Base-by-base conservation (phyloP, 75 land plant genomes). In the Pseudotsuga menziesii region DNA sequence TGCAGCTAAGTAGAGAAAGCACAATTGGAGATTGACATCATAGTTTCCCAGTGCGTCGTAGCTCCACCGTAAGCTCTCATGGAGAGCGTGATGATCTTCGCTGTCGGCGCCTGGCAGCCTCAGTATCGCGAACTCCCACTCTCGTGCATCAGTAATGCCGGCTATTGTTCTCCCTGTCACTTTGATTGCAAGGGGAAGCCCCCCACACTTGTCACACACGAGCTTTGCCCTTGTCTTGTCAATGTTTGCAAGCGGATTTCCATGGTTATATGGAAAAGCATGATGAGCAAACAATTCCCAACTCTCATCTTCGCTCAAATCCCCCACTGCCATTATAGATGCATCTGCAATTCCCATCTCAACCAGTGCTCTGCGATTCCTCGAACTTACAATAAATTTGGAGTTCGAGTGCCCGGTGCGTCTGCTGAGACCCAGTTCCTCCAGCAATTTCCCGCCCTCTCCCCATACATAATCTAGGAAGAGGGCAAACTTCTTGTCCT, bases 391-490 rank as follows among this genome's bases (percentile, higher is more conserved):
- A 26, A 64, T 64, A 13, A 64, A 35, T 64, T 4, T 29, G 32
- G 19, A 29, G 29, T 32, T 16, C n/a, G 17, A 6, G 6, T 27
- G 69, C 14, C 5, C 20, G 32, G 2, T 13, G 41, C 2, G 17
- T 7, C 36, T 16, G 69, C 5, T 27, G 19, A 64, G 36, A 32
- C 69, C 35, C 69, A 64, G 32, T 5, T 29, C 69, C 19, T 64
- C 69, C 41, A 35, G 32, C 69, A 64, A 64, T 15, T 64, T 35
- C 32, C 20, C 41, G 17, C 36, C 35, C 32, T 19, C 32, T 35
- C 32, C n/a, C 69, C 69, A 64, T 4, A 64, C 69, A 64, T 64
- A 41, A 64, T 64, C 69, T 35, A 64, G 16, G 17, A 64, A 61
- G 12, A 61, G 9, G 0, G 29, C 11, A 27, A 61, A 61, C 11